Evolutionary conservation across 768 basidiomycete species (phyloP), one percentile per base, ranked within the genome.

Genomic region (Flagelloscypha sp.): DNA sequence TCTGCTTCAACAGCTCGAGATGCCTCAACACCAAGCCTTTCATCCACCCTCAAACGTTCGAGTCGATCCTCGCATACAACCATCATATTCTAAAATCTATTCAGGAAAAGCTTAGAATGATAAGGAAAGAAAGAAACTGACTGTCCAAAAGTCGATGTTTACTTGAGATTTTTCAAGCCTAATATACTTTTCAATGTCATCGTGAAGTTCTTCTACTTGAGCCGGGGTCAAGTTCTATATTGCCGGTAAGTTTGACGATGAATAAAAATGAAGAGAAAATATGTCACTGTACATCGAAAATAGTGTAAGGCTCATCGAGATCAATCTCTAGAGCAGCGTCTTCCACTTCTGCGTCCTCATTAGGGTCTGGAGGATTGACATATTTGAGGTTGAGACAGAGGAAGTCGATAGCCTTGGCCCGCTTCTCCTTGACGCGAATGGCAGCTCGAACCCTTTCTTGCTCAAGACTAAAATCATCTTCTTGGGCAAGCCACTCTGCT

Each of bases 401-500:
- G 59, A 94, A 98, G 55, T 99, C 95, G 47, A 99, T 81, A n/a
- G 95, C 95, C 54, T 98, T 98, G 2, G 95, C 95, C 35, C 95
- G 67, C 59, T 93, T 92, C 61, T 98, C 95, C 54, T 86, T 82
- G 50, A 98, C 82, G 34, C 95, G 76, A 50, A 99, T 98, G 35
- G 86, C 79, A 16, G 95, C 95, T 45, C 95, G 72, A 45, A 71
- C 67, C 39, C 86, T 72, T 48, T 95, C 89, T 58, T 99, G 95
- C 42, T 95, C 88, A 32, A 99, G 71, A 56, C 97, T 90, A 57
- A 98, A 99, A 44, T 90, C 88, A 31, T 89, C 94, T 49, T 99
- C 95, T 59, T 93, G 93, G 24, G 87, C 78, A 42, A 97, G 68
- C 95, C 95, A 99, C 39, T 95, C 92, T 5, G 88, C 84, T 93